Evolutionary conservation across 495 filamentous ascomycete genomes (phyloP), one percentile per base, ranked within the genome.

Genomic region (Penicillium paradoxum): DNA sequence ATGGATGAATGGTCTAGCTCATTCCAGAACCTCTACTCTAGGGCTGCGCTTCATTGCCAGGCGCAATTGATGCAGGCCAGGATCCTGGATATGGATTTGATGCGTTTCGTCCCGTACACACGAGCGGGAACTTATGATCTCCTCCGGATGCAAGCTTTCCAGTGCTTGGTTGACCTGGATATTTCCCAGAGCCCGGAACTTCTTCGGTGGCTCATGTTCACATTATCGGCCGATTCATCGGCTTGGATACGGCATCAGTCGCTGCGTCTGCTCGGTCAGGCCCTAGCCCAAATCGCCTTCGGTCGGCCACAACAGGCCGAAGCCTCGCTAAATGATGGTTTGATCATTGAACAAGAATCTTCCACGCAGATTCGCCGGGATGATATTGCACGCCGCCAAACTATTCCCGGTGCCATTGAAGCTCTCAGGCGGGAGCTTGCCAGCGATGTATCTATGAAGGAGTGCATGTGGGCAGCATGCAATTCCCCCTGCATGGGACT

Each of bases 1-100:
- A 90, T 95, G 78, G 93, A 99, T 60, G 90, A 97, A 69, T 97
- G 90, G 85, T 87, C 87, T 0, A 81, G 85, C 30, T 95, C 91
- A 0, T 95, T 86, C 67, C 90, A 96, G 49, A 99, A 97, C 56
- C 77, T 95, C 49, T 90, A 90, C 66, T 90, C 95, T 1, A 78
- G 79, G 32, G 86, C 91, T 6, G 90, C 90, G 3, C 70, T 97
- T 18, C 78, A 86, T n/a, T 90, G 88, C 68, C 82, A 87, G 53
- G 78, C 82, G 67, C 77, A 73, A 42, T 71, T 96, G 21, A 88
- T 89, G 76, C 82, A 87, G 63, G 84, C 83, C 9, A 78, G 80
- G 11, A 78, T 90, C 40, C 82, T 87, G 25, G 78, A 83, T 2
- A 46, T 73, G 13, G 79, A 84, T 38, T 64, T 82, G 0, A 68